phyloP scores from a whole-genome alignment of 2,329 filamentous ascomycete genomes.

The Gaeumannomyces tritici region DNA sequence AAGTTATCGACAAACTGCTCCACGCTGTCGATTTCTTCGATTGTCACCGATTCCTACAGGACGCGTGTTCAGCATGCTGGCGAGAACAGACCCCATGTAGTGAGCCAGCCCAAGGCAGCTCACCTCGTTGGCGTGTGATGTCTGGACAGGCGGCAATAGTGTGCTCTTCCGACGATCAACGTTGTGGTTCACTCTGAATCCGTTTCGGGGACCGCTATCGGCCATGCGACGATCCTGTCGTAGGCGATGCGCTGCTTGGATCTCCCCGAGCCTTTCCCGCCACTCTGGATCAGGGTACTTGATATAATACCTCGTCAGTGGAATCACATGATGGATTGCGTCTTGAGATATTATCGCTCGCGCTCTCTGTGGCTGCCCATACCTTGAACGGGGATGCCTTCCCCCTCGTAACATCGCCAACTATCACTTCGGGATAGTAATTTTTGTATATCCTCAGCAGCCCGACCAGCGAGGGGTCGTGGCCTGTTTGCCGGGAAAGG shows the following conservation, averaged over 20 bases:
- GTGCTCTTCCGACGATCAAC: constrained; percentile 20
- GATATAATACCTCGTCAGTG: background rate
- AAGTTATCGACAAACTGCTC: constrained; percentile 61
- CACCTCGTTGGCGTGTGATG: constrained; percentile 61
- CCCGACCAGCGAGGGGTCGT: constrained; percentile 65
- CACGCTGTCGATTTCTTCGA: constrained; percentile 71
- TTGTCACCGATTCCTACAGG: constrained; percentile 46
- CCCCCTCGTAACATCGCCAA: constrained; percentile 56
- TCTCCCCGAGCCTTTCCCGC: constrained; percentile 55
- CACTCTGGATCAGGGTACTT: constrained; percentile 69
- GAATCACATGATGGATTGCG: background rate
- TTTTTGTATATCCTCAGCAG: constrained; percentile 79
- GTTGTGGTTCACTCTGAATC: constrained; percentile 55
- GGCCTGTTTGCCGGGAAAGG: constrained; percentile 51
- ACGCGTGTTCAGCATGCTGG: background rate
- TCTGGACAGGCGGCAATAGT: constrained; percentile 58
- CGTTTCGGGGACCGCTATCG: constrained; percentile 30
- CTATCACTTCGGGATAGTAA: constrained; percentile 82
- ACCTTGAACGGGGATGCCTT: constrained; percentile 54
- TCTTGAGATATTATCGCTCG: background rate
- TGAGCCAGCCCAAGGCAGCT: background rate
- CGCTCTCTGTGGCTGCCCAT: constrained; percentile 4
- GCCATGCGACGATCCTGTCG: constrained; percentile 31
- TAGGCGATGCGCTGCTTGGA: constrained; percentile 48
- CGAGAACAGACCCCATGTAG: no score